Evolutionary conservation across 495 filamentous ascomycete species (phyloP).

Genomic region (Penicillium longicatenatum): DNA sequence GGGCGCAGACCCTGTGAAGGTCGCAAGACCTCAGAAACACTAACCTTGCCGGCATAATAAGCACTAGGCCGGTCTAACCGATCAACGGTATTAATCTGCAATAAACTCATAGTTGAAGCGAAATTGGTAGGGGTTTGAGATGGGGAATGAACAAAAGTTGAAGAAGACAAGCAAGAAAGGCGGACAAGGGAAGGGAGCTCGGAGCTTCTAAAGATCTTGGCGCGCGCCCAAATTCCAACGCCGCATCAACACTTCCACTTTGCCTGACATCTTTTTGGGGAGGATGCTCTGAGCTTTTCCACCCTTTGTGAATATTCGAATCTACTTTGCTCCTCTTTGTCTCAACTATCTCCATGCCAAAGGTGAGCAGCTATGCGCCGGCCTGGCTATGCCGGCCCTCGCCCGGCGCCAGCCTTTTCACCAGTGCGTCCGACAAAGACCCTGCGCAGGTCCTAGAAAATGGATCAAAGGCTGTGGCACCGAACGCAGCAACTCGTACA

Average conservation of each 20-base stretch:
- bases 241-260: conserved; percentile 24
- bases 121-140: not conserved
- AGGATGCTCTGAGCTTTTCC: conserved; percentile 10
- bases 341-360: conserved; percentile 60
- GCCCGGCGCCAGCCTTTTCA: conserved; percentile 73
- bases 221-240: conserved; percentile 25
- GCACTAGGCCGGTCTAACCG: conserved; percentile 86
- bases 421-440: conserved; percentile 37
- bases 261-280: conserved; percentile 2
- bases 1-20: conserved; percentile 2
- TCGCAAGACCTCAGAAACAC: conserved; percentile 5
- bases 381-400: conserved; percentile 77
- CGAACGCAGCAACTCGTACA: conserved; percentile 62
- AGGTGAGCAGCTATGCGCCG: conserved; percentile 77
- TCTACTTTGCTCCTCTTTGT: not conserved
- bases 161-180: conserved; percentile 5
- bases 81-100: conserved; percentile 67
- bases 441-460: conserved; percentile 34
- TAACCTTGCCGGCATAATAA: conserved; percentile 79
- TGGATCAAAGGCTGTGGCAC: conserved; percentile 36
- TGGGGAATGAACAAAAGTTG: conserved; percentile 4
- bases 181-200: conserved; percentile 30
- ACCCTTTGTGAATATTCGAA: not conserved
- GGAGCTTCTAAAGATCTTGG: conserved; percentile 32
- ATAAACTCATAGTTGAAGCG: conserved; percentile 23